These are phyloP conservation scores for Penicillium paneum DNA, from an alignment of 2,329 filamentous ascomycete genomes.

Conservation along the genomic window DNA sequence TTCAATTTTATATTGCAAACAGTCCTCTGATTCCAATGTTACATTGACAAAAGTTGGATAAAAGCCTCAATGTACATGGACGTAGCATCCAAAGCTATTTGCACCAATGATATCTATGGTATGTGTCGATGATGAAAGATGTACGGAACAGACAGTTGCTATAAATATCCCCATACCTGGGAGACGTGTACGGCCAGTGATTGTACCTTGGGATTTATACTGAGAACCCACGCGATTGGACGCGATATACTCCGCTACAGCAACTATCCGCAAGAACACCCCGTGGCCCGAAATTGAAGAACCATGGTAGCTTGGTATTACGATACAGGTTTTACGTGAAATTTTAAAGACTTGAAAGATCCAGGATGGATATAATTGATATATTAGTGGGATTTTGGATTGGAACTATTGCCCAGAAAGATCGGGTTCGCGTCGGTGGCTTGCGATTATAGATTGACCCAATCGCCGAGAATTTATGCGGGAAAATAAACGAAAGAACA, in stretches of 20 bases:
- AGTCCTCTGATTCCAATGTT: background rate
- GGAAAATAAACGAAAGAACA: background rate
- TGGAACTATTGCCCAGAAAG: background rate
- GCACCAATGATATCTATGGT: background rate
- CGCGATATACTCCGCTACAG: conserved; percentile 1
- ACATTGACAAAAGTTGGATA: background rate
- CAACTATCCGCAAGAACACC: background rate
- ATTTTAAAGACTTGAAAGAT: background rate
- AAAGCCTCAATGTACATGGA: background rate
- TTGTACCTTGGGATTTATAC: conserved; percentile 1
- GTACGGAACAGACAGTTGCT: background rate
- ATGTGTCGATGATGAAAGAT: no score
- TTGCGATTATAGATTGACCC: background rate
- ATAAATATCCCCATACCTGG: background rate
- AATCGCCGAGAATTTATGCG: background rate
- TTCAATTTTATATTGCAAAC: no score
- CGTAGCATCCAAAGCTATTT: no score
- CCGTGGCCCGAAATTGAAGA: background rate
- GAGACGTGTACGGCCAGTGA: background rate
- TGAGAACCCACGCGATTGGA: background rate
- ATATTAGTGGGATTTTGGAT: no score
- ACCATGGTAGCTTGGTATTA: background rate
- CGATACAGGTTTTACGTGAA: background rate
- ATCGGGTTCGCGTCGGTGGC: background rate
- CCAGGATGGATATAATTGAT: background rate